Conservation (phyloP, 2,329 filamentous ascomycete genomes). For the Stemphylium lycopersici region DNA sequence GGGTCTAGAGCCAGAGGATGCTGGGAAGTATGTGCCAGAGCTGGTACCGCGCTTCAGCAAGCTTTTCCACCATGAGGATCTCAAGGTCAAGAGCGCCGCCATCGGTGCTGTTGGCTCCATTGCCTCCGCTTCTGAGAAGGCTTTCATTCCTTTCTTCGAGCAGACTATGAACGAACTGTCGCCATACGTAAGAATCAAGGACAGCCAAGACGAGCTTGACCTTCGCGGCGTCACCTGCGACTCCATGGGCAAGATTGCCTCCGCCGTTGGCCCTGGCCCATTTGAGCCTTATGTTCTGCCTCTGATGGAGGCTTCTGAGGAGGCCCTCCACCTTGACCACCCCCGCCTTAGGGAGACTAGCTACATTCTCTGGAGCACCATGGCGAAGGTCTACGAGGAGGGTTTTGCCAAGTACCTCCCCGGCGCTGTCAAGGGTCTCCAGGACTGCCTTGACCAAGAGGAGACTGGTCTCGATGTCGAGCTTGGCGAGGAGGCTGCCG, state of each 20-base stretch:
- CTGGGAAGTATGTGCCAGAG: conserved; percentile 80
- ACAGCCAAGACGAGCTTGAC: conserved; percentile 86
- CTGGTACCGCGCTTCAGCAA: conserved; percentile 84
- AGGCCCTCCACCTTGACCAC: conserved; percentile 86
- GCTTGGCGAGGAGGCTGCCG: conserved; percentile 74
- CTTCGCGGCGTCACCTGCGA: conserved; percentile 90
- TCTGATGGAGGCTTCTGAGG: conserved; percentile 90
- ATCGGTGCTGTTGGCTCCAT: conserved; percentile 90
- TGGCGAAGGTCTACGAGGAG: conserved; percentile 91
- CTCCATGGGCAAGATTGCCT: conserved; percentile 89
- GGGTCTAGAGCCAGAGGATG: conserved; percentile 79
- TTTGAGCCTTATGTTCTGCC: conserved; percentile 93
- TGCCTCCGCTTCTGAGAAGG: conserved; percentile 79
- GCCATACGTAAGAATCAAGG: conserved; percentile 82
- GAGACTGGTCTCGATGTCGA: conserved; percentile 81
- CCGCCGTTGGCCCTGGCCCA: conserved; percentile 80
- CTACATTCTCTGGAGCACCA: conserved; percentile 94
- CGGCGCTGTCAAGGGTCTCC: conserved; percentile 79
- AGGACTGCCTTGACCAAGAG: conserved; percentile 86
- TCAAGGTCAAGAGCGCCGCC: conserved; percentile 86
- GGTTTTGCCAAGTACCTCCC: conserved; percentile 79
- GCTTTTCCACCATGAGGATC: conserved; percentile 82
- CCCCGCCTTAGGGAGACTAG: conserved; percentile 92
- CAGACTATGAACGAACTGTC: conserved; percentile 89
- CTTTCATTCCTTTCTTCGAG: conserved; percentile 90